Evolutionary conservation across 345 rosid species (phyloP).

Genomic region (Syzygium grande): DNA sequence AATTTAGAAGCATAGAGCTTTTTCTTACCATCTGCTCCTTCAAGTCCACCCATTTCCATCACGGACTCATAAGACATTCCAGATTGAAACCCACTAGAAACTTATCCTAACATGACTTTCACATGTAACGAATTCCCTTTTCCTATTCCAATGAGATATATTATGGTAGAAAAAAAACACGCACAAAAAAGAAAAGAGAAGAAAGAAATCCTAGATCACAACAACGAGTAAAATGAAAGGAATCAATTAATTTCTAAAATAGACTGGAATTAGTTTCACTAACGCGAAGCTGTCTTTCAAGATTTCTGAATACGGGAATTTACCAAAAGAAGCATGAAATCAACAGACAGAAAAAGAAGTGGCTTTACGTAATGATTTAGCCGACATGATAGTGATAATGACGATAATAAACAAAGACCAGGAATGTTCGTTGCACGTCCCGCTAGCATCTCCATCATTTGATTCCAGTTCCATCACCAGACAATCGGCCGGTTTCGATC

Average conservation of each 20-base stretch:
- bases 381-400: neutral
- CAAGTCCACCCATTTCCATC: constrained; percentile 7
- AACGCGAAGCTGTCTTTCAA: neutral
- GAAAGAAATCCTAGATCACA: too few species aligned
- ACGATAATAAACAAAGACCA: neutral
- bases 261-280: neutral
- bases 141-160: neutral
- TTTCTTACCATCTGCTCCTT: neutral
- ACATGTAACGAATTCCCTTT: neutral
- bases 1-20: neutral
- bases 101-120: neutral
- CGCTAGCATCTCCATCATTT: neutral
- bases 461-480: neutral
- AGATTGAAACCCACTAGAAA: neutral
- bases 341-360: neutral
- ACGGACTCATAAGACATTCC: neutral
- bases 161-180: neutral
- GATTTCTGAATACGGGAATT: neutral
- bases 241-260: neutral
- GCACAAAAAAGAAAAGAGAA: neutral
- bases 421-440: neutral
- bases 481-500: neutral
- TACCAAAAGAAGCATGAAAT: neutral
- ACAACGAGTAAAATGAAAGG: neutral
- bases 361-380: neutral